phyloP scores from a whole-genome alignment of 2,329 filamentous ascomycete species.

The Penicillium sp. region DNA sequence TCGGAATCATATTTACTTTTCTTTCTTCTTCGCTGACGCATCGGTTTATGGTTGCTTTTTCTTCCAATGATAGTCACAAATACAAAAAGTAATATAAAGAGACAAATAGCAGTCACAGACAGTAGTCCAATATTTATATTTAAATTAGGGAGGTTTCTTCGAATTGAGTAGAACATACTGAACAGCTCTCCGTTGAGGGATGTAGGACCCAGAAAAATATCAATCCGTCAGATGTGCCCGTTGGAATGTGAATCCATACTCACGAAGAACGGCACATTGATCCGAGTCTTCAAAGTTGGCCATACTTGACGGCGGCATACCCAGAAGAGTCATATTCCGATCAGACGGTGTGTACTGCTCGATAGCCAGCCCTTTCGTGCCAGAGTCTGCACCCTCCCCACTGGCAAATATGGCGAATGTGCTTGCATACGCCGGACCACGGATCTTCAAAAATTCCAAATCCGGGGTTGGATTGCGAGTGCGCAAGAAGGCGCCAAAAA shows the following conservation, averaged over 20 bases:
- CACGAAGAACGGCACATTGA: conserved; percentile 24
- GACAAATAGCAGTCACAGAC: not conserved
- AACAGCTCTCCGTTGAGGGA: too few species aligned
- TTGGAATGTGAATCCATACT: conserved; percentile 30
- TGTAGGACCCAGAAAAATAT: not conserved
- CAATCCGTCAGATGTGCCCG: conserved; percentile 15
- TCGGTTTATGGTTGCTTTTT: not conserved
- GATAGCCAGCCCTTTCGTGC: conserved; percentile 2
- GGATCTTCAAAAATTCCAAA: conserved; percentile 12
- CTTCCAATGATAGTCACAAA: not conserved
- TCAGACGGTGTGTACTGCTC: conserved; percentile 9
- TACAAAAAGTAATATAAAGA: not conserved
- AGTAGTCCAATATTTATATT: too few species aligned
- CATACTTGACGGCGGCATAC: conserved; percentile 12
- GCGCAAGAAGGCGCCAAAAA: conserved; percentile 27
- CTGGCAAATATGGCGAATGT: conserved; percentile 16
- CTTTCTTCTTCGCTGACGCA: not conserved
- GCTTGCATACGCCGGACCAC: conserved; percentile 24
- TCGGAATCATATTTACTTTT: not conserved
- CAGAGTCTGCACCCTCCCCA: not conserved
- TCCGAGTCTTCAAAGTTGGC: conserved; percentile 13
- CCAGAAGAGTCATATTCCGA: conserved; percentile 17
- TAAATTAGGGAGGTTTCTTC: too few species aligned
- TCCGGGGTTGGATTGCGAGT: conserved; percentile 24
- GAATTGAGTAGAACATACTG: too few species aligned